phyloP scores from a whole-genome alignment of 371 early-diverging fungal species.

The Capniomyces stellatus region DNA sequence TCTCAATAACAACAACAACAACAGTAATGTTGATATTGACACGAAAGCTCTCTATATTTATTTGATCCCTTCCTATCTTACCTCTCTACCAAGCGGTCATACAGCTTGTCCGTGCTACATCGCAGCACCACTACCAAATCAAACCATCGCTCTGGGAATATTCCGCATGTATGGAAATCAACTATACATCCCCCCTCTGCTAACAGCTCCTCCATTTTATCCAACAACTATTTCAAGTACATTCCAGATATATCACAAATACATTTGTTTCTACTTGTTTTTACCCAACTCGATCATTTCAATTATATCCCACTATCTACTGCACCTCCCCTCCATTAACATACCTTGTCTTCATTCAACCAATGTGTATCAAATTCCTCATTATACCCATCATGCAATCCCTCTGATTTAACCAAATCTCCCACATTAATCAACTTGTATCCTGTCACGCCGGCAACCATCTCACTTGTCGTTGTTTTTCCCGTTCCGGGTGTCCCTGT shows the following conservation, averaged over 20 bases:
- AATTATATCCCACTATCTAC: no score
- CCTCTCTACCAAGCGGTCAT: constrained; percentile 66
- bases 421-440: constrained; percentile 74
- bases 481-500: constrained; percentile 98
- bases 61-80: no score
- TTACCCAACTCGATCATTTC: no score
- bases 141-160: constrained; percentile 93
- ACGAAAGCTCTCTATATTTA: no score
- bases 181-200: constrained; percentile 67
- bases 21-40: no score
- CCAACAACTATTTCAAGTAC: no score
- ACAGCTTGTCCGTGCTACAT: constrained; percentile 58
- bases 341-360: constrained; percentile 84
- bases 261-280: no score
- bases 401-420: constrained; percentile 66
- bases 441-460: constrained; percentile 50
- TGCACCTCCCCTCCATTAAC: constrained; percentile 32
- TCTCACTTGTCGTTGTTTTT: constrained; percentile 83
- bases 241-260: no score
- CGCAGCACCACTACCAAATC: constrained; percentile 89
- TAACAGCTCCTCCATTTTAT: constrained; percentile 69
- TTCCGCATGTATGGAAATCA: constrained; percentile 84
- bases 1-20: no score
- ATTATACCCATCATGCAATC: constrained; percentile 72
- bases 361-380: constrained; percentile 78